Evolutionary conservation across 2,329 filamentous ascomycete species (phyloP).

Genomic region (Blumeriella jaapii): DNA sequence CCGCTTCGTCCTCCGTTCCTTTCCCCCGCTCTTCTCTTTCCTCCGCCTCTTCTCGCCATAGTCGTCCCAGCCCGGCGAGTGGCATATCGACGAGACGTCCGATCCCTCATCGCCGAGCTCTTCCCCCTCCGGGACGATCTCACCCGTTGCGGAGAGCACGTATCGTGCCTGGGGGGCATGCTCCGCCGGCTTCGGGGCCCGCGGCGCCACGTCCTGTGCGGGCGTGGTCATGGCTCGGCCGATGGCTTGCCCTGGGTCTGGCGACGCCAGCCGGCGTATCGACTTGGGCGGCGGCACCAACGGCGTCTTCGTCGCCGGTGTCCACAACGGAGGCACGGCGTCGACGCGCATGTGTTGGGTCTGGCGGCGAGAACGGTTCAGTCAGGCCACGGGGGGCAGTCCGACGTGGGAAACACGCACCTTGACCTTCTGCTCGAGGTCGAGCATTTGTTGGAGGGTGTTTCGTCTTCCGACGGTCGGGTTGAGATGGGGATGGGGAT

Average conservation of each 20-base stretch:
- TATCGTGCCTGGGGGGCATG: conserved; percentile 12
- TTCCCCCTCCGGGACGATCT: conserved; percentile 11
- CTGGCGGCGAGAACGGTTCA: conserved; percentile 27
- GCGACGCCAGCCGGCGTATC: conserved; percentile 9
- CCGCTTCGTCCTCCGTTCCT: conserved; percentile 32
- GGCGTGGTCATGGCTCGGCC: conserved; percentile 20
- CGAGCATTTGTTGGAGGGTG: conserved; percentile 44
- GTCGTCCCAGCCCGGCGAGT: conserved; percentile 51
- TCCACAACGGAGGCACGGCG: background rate
- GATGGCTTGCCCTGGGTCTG: conserved; percentile 5
- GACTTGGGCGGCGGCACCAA: conserved; percentile 6
- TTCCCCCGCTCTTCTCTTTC: conserved; percentile 29
- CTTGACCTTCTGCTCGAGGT: conserved; percentile 46
- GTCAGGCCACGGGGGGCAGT: no score
- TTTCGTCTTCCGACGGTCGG: conserved; percentile 12
- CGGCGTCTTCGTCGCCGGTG: conserved; percentile 9
- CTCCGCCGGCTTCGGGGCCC: conserved; percentile 5
- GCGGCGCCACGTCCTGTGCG: conserved; percentile 13
- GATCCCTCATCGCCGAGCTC: conserved; percentile 14
- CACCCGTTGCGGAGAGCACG: conserved; percentile 11
- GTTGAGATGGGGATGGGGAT: background rate
- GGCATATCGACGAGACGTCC: conserved; percentile 36
- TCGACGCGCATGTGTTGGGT: conserved; percentile 29
- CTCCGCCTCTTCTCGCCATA: conserved; percentile 37
- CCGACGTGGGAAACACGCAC: conserved; percentile 36